Conservation (phyloP, 2,329 filamentous ascomycete genomes). For the Penicillium sp. region DNA sequence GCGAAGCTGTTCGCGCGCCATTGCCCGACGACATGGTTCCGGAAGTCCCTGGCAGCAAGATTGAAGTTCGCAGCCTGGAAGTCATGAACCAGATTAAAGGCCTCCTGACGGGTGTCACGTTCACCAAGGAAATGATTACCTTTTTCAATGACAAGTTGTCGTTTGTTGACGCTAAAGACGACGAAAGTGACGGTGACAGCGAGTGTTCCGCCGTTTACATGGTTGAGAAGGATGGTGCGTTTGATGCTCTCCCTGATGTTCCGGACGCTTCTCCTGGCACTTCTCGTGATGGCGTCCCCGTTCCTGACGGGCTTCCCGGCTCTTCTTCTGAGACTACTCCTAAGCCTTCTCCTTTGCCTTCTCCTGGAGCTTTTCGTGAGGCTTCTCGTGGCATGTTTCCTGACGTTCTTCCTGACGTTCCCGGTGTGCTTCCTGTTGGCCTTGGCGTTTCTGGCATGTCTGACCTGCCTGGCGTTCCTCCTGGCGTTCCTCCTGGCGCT, state of each 20-base stretch:
- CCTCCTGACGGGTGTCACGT: not conserved
- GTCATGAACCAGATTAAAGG: not conserved
- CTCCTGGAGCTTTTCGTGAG: too few species aligned
- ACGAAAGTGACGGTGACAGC: not conserved
- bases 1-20: too few species aligned
- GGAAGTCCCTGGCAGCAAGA: not conserved
- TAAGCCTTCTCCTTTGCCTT: too few species aligned
- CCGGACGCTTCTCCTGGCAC: not conserved
- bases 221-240: not conserved
- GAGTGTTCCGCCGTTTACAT: not conserved
- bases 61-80: not conserved
- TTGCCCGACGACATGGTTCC: not conserved
- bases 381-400: not conserved
- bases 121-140: not conserved
- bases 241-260: not conserved
- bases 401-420: not conserved
- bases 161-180: too few species aligned
- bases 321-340: not conserved
- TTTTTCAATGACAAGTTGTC: not conserved
- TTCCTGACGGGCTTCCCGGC: not conserved
- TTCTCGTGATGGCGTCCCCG: not conserved
- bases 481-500: not conserved
- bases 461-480: too few species aligned
- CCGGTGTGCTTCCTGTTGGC: too few species aligned
- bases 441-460: too few species aligned